Conservation (phyloP, 1,284 basidiomycete species). For the Calocybe gambosa region DNA sequence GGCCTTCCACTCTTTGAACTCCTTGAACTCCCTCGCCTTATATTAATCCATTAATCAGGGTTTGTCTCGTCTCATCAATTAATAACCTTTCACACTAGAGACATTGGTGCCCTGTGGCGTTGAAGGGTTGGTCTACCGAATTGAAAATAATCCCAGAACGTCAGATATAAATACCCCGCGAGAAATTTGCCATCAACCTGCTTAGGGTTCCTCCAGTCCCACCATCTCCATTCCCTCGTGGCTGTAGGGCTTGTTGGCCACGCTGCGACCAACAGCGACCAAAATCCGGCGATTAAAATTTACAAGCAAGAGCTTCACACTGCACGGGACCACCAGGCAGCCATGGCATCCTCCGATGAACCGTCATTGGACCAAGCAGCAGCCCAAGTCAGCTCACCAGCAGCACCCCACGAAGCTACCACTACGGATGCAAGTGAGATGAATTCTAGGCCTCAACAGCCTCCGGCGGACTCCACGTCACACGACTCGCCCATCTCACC, state of each 20-base stretch:
- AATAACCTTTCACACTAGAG: background rate
- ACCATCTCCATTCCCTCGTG: slow-evolving; percentile 1
- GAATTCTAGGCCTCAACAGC: background rate
- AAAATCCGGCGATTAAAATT: background rate
- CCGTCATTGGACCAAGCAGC: slow-evolving; percentile 5
- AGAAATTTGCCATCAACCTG: slow-evolving; percentile 11
- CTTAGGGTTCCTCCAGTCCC: slow-evolving; percentile 7
- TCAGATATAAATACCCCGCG: slow-evolving; percentile 17
- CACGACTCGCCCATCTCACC: slow-evolving; percentile 11
- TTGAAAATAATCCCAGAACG: slow-evolving; percentile 9
- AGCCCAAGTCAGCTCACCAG: slow-evolving; percentile 14
- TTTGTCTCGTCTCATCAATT: too few relatives aligned
- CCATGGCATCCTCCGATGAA: slow-evolving; percentile 13
- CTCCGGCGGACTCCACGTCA: slow-evolving; percentile 6
- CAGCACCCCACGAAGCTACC: slow-evolving; percentile 13
- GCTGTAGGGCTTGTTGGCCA: background rate
- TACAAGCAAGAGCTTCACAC: background rate
- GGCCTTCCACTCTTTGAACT: too few relatives aligned
- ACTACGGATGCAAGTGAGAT: slow-evolving; percentile 4
- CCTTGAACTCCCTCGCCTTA: too few relatives aligned
- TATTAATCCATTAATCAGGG: too few relatives aligned
- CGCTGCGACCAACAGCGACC: background rate
- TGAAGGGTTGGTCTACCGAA: slow-evolving; percentile 7
- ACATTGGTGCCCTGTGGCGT: slow-evolving; percentile 10
- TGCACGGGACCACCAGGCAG: background rate